These are phyloP conservation scores for Nematocida ironsii DNA, from an alignment of 371 early-diverging fungal species.

Conservation along the genomic window DNA sequence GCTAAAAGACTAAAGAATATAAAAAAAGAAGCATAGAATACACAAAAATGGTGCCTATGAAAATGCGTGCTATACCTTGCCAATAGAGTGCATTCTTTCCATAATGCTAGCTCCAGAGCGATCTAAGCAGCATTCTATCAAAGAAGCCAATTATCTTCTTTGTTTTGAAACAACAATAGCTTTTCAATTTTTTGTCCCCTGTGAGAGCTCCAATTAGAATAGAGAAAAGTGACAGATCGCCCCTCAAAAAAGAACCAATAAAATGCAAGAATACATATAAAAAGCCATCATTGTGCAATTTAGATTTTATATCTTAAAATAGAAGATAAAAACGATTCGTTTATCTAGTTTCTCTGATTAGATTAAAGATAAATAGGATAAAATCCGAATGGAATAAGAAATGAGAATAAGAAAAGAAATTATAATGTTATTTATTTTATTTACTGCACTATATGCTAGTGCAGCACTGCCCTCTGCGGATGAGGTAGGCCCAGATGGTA, in stretches of 20 bases:
- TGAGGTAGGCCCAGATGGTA: no score
- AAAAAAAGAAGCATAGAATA: neutral
- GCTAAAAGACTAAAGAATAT: constrained; percentile 37
- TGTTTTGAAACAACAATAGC: no score
- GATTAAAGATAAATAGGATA: constrained; percentile 2
- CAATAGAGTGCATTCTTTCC: no score
- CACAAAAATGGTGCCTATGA: neutral
- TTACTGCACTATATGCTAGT: neutral
- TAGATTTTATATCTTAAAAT: neutral
- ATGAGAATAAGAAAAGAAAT: neutral
- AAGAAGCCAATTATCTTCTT: no score
- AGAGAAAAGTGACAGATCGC: no score
- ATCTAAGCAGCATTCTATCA: no score
- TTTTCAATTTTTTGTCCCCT: no score
- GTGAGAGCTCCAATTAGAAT: no score
- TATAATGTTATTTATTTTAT: neutral
- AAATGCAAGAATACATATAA: neutral
- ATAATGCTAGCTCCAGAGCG: no score
- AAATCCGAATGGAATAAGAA: neutral
- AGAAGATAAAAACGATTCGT: constrained; percentile 3
- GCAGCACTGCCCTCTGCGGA: no score
- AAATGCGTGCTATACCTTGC: no score
- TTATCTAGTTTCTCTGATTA: neutral
- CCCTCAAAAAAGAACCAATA: neutral
- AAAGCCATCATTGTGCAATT: neutral